A percentile compares a stretch with the other conserved stretches of the same genome.
phyloP scores from a whole-genome alignment of 305 asterid species.

The Plantago lanceolata region DNA sequence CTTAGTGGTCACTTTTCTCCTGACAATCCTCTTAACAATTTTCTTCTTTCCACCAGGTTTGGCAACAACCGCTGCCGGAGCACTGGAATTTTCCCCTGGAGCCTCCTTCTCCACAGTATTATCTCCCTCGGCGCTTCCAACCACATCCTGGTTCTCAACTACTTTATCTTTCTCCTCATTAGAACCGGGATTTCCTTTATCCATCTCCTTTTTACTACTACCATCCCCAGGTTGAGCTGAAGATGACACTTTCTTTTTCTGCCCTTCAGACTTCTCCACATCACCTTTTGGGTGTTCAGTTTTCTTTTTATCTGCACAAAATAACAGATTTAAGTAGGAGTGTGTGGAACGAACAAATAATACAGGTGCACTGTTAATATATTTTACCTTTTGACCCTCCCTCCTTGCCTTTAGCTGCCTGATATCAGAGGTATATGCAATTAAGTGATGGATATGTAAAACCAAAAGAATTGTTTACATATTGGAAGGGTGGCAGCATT shows the following conservation, averaged over 20 bases:
- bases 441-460: background rate
- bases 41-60: constrained; percentile 75
- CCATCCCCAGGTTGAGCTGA: constrained; percentile 39
- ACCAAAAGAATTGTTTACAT: background rate
- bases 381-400: constrained; percentile 53
- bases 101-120: constrained; percentile 30
- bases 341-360: constrained; percentile 10
- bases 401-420: constrained; percentile 63
- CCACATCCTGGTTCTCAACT: constrained; percentile 37
- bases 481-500: background rate
- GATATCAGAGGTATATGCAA: constrained; percentile 26
- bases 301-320: constrained; percentile 40
- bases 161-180: constrained; percentile 41
- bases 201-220: constrained; percentile 35
- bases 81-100: constrained; percentile 35
- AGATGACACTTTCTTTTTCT: constrained; percentile 43
- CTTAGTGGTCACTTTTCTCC: constrained; percentile 54
- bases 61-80: constrained; percentile 37
- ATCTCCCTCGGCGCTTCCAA: constrained; percentile 37
- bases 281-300: constrained; percentile 36
- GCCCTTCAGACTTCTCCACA: constrained; percentile 31
- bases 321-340: constrained; percentile 19
- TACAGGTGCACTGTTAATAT: constrained; percentile 18
- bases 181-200: constrained; percentile 32
- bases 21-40: constrained; percentile 73